These are phyloP conservation scores for Thecaphora frezii DNA, from an alignment of 1,284 basidiomycete genomes.

Conservation along the genomic window DNA sequence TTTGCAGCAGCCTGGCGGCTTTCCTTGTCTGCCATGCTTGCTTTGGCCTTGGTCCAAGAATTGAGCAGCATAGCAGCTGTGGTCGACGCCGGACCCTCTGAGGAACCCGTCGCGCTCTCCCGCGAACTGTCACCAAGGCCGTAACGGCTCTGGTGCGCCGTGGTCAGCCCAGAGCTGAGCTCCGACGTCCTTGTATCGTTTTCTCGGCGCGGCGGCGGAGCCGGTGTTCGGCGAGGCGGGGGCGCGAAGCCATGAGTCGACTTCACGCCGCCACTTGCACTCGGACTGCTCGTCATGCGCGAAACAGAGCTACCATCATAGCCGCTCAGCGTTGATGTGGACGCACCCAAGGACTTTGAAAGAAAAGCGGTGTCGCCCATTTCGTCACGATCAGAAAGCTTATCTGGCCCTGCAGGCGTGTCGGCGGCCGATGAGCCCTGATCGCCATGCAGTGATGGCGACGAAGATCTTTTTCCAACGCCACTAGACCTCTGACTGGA, in stretches of 20 bases:
- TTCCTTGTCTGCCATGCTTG: conserved; percentile 55
- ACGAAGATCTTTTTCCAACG: too few relatives aligned
- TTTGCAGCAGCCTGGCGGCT: conserved; percentile 46
- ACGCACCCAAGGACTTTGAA: neutral
- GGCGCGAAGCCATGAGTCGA: conserved; percentile 4
- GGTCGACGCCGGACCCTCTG: neutral
- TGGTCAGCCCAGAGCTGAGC: neutral
- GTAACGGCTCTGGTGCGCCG: neutral
- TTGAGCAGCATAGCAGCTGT: conserved; percentile 26
- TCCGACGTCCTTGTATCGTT: too few relatives aligned
- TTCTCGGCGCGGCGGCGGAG: neutral
- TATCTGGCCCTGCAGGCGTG: too few relatives aligned
- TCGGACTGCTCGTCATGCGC: neutral
- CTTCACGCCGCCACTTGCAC: neutral
- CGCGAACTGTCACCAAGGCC: neutral
- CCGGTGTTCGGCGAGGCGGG: neutral
- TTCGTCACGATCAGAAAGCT: too few relatives aligned
- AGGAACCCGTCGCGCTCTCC: neutral
- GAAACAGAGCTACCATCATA: neutral
- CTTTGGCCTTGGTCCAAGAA: conserved; percentile 52
- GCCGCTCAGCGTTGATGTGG: neutral
- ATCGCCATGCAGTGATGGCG: too few relatives aligned
- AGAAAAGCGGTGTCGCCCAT: neutral
- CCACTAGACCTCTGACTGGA: too few relatives aligned
- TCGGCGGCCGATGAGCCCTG: too few relatives aligned